A percentile compares a stretch with the other conserved stretches of the same genome.
These are phyloP conservation scores for Pseudoperonospora humuli DNA, from an alignment of 352 stramenopile genomes.

Conservation along the genomic window DNA sequence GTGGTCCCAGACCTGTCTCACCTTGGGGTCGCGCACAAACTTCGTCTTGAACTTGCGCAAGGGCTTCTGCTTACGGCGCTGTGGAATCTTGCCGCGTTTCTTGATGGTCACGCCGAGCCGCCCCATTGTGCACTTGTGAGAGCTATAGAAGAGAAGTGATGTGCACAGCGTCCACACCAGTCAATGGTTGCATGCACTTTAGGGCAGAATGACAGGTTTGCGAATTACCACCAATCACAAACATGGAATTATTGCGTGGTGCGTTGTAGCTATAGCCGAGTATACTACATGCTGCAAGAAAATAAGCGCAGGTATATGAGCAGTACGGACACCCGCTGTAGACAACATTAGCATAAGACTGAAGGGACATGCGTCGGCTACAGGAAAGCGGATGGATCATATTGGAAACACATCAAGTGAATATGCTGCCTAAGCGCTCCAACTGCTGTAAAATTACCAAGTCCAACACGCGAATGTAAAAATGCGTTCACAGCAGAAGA, in stretches of 20 bases:
- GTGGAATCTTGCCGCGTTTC: conserved; percentile 54
- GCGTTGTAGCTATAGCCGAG: too few species aligned
- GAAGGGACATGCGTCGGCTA: too few species aligned
- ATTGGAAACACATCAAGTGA: too few species aligned
- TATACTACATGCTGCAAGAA: not conserved
- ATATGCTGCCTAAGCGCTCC: too few species aligned
- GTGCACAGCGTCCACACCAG: not conserved
- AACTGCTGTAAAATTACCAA: too few species aligned
- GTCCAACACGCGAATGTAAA: too few species aligned
- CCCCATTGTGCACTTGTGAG: conserved; percentile 16
- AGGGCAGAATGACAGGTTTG: too few species aligned
- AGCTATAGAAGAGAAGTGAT: not conserved
- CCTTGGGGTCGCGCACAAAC: conserved; percentile 62
- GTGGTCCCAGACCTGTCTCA: conserved; percentile 74
- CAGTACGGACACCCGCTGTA: not conserved
- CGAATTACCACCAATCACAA: too few species aligned
- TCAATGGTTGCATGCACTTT: not conserved
- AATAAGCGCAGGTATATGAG: not conserved
- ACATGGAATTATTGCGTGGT: too few species aligned
- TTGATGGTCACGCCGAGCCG: conserved; percentile 53
- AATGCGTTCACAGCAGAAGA: too few species aligned
- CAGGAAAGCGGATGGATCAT: too few species aligned
- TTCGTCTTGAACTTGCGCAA: conserved; percentile 66
- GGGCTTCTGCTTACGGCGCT: conserved; percentile 62
- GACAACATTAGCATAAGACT: too few species aligned